Base-by-base conservation (phyloP, 1,284 basidiomycete species). In the Ganoderma lingzhi region DNA sequence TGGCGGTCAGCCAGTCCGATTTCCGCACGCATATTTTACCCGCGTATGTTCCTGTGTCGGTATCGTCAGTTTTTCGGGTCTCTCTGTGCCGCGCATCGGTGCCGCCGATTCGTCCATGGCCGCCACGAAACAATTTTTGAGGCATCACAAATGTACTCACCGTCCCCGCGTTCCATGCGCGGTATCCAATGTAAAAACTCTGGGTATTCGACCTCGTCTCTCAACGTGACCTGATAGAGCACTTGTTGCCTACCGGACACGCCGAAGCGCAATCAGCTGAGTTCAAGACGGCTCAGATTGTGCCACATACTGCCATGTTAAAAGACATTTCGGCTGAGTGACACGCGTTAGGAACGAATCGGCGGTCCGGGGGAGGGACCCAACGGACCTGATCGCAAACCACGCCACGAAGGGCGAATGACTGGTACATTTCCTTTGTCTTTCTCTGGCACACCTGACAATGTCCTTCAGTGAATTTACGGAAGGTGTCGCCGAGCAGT, bases 391-490 rank as follows among this genome's bases (percentile, higher is more conserved):
- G 70, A 15, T 69, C 59, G 51, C 78, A 79, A 1, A 79, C 35
- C 15, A 71, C 70, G 2, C 71, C 61, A 8, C 75, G 72, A 3
- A 77, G 67, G 1, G 72, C 39, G 64, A 76, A 78, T 12, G 77
- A 79, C 14, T 66, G 66, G 56, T 73, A 75, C 66, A 71, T 71
- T 3, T 45, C 45, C n/a, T 68, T 74, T 4, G 69, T 70, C 41
- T 63, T 66, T 41, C 63, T 71, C 41, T 66, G 68, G 67, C 88
- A 89, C 1, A 76, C 68, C 84, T 86, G 65, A 37, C 0, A 39
- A 23, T 2, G n/a, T 3, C n/a, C 35, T 56, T 63, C 14, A n/a
- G n/a, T 23, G 28, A 41, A 28, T 35, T 17, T 14, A 2, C 30
- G 14, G 15, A 15, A 41, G n/a, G 3, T 15, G 32, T 19, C 30